Evolutionary conservation across 2,329 filamentous ascomycete species (phyloP).

Genomic region (Colletotrichum eleusines): DNA sequence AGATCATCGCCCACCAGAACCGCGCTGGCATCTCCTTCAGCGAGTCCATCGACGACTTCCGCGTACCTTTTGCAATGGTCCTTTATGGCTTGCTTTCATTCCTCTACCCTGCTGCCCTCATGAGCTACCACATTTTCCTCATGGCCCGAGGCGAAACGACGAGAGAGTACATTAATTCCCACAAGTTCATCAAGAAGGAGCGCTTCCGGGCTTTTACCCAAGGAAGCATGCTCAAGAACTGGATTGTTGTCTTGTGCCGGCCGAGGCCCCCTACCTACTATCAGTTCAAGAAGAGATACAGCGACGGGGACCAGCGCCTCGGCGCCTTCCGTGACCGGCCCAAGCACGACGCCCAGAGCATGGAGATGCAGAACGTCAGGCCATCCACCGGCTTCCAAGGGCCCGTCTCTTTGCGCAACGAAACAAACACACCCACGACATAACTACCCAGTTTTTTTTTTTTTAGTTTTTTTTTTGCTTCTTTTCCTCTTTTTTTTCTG

Average conservation of each 20-base stretch:
- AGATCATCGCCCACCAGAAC: conserved; percentile 79
- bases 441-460: conserved; percentile 24
- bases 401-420: conserved; percentile 59
- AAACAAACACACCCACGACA: conserved; percentile 41
- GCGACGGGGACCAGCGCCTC: conserved; percentile 87
- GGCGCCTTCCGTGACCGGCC: conserved; percentile 59
- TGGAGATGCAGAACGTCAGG: conserved; percentile 80
- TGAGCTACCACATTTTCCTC: conserved; percentile 91
- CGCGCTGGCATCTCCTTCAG: conserved; percentile 75
- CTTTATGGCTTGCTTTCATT: conserved; percentile 82
- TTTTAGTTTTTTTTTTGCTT: not conserved
- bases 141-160: conserved; percentile 94
- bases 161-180: conserved; percentile 93
- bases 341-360: conserved; percentile 63
- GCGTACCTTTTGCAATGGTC: conserved; percentile 88
- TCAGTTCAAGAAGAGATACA: conserved; percentile 82
- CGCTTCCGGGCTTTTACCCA: conserved; percentile 92
- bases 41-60: conserved; percentile 75
- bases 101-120: conserved; percentile 85
- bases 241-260: conserved; percentile 82
- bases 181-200: conserved; percentile 94
- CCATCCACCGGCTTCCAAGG: conserved; percentile 65
- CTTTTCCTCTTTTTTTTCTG: not conserved
- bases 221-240: conserved; percentile 80
- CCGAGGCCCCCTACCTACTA: conserved; percentile 91